A percentile compares a stretch with the other conserved stretches of the same genome.
phyloP scores from a whole-genome alignment of 2,329 filamentous ascomycete genomes.

The Colletotrichum lindemuthianum region DNA sequence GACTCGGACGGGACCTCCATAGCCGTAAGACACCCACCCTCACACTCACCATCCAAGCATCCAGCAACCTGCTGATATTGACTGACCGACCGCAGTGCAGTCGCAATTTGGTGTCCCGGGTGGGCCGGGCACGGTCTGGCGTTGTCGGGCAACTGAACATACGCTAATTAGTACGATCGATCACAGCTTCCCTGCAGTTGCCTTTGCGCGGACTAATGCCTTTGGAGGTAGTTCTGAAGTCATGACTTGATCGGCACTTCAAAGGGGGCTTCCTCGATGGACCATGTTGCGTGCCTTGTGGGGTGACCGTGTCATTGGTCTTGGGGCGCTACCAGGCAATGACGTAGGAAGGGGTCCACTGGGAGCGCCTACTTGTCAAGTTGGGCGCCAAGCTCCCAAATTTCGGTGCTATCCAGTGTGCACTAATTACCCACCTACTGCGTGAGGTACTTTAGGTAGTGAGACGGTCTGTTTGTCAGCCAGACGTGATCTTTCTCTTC shows the following conservation, averaged over 20 bases:
- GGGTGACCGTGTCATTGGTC: slow-evolving; percentile 32
- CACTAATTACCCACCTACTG: not conserved
- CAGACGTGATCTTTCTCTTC: no score
- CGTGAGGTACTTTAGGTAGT: no score
- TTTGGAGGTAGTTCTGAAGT: slow-evolving; percentile 23
- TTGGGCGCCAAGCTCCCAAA: slow-evolving; percentile 13
- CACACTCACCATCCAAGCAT: no score
- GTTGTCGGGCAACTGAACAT: not conserved
- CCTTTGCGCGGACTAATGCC: not conserved
- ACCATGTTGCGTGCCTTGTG: slow-evolving; percentile 27
- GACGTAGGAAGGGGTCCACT: slow-evolving; percentile 22
- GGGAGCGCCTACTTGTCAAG: slow-evolving; percentile 7
- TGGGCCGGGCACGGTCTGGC: slow-evolving; percentile 25
- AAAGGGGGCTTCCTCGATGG: not conserved
- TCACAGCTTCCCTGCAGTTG: no score
- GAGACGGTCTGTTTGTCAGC: no score
- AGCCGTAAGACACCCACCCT: slow-evolving; percentile 7
- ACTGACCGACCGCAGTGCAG: not conserved
- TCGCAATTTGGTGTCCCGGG: slow-evolving; percentile 6
- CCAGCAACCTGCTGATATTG: slow-evolving; percentile 4
- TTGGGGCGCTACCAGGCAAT: slow-evolving; percentile 13
- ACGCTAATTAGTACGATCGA: no score
- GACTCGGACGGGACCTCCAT: slow-evolving; percentile 20
- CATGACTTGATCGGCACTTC: slow-evolving; percentile 32
- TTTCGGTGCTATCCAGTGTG: slow-evolving; percentile 3